Percentiles rank a stretch among this genome's conserved stretches.
These are phyloP conservation scores for Scenedesmus sp. DNA, from an alignment of 163 green algal species.

Conservation along the genomic window DNA sequence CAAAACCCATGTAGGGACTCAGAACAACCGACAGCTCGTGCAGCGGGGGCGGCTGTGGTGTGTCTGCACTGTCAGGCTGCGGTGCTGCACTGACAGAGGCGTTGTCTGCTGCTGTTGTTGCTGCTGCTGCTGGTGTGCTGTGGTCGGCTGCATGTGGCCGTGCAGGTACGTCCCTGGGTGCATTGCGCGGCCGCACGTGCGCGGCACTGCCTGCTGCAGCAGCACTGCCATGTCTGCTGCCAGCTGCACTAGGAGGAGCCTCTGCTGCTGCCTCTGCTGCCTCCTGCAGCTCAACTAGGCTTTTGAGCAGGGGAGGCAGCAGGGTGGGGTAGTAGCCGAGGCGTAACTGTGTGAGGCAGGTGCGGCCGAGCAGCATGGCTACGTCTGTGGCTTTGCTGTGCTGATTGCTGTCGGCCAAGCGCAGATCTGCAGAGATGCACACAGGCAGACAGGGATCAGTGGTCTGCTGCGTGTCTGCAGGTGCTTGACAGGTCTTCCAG, in stretches of 20 bases:
- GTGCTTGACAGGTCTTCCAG: too few relatives aligned
- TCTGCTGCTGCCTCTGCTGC: not conserved
- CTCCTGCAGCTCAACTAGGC: constrained; percentile 9
- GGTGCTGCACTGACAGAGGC: not conserved
- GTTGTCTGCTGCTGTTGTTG: not conserved
- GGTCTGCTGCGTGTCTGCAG: too few relatives aligned
- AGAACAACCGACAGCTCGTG: not conserved
- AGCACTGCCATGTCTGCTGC: not conserved
- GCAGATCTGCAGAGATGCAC: not conserved
- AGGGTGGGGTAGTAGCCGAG: constrained; percentile 20
- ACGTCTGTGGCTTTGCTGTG: not conserved
- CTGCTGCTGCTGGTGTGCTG: not conserved
- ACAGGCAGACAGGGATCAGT: too few relatives aligned
- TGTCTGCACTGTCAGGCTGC: not conserved
- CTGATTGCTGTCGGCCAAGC: not conserved
- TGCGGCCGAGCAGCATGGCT: constrained; percentile 5
- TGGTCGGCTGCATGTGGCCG: not conserved
- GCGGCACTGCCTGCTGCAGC: not conserved
- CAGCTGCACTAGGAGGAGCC: not conserved
- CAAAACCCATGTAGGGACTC: constrained; percentile 10
- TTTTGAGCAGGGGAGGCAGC: not conserved
- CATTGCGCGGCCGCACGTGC: not conserved
- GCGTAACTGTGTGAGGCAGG: not conserved
- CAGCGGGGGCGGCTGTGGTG: constrained; percentile 24
- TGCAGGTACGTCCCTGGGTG: too few relatives aligned